A percentile compares a stretch with the other conserved stretches of the same genome.
Conservation (phyloP, 169 alveolate genomes). For the Plasmodium ovale region DNA sequence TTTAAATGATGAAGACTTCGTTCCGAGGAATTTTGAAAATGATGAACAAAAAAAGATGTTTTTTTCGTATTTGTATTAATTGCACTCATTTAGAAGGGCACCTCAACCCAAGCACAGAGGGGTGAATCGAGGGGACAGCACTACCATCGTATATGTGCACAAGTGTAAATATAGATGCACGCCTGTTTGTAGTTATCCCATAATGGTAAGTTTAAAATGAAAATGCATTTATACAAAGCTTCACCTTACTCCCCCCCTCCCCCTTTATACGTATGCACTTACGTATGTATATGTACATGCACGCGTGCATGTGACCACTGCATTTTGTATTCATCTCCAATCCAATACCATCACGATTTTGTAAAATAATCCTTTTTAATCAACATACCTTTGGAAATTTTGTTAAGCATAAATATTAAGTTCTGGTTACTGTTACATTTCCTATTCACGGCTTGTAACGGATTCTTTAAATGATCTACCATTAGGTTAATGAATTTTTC, state of each 20-base stretch:
- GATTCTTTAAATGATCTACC: conserved; percentile 59
- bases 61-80: conserved; percentile 50
- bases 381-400: conserved; percentile 45
- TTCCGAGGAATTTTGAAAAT: conserved; percentile 46
- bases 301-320: background rate
- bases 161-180: too few relatives aligned
- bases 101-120: too few relatives aligned
- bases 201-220: too few relatives aligned
- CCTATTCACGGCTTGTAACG: conserved; percentile 21
- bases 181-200: too few relatives aligned
- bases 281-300: background rate
- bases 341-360: too few relatives aligned
- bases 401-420: conserved; percentile 31
- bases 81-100: too few relatives aligned
- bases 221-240: too few relatives aligned
- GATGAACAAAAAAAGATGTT: conserved; percentile 49
- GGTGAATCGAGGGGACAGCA: background rate
- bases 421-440: conserved; percentile 17
- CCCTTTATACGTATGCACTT: background rate
- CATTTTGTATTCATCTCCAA: too few relatives aligned
- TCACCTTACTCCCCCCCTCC: too few relatives aligned
- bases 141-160: background rate
- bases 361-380: conserved; percentile 14
- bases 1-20: conserved; percentile 44
- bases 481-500: conserved; percentile 63